phyloP scores from a whole-genome alignment of 2,329 filamentous ascomycete genomes.

The Monilinia laxa region DNA sequence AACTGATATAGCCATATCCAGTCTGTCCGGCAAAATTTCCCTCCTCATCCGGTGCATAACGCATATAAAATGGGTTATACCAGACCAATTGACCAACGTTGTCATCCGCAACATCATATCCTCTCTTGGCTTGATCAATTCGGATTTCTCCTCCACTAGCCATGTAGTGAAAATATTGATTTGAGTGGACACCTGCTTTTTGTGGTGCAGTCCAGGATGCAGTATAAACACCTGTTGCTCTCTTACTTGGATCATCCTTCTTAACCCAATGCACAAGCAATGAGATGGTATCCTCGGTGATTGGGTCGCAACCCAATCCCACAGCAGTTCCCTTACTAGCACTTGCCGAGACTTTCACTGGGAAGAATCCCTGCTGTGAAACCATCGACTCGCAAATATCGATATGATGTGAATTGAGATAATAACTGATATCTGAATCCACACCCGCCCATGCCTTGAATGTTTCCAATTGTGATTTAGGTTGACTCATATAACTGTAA shows the following conservation, averaged over 20 bases:
- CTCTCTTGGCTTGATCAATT: slow-evolving; percentile 89
- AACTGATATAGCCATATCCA: slow-evolving; percentile 90
- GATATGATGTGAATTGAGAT: slow-evolving; percentile 92
- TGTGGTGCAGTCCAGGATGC: slow-evolving; percentile 93
- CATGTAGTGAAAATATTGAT: slow-evolving; percentile 97
- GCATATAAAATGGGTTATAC: slow-evolving; percentile 96
- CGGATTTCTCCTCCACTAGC: slow-evolving; percentile 80
- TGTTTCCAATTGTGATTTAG: slow-evolving; percentile 38
- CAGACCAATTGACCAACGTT: slow-evolving; percentile 67
- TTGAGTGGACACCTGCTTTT: slow-evolving; percentile 90
- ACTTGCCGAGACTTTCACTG: slow-evolving; percentile 74
- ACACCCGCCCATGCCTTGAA: slow-evolving; percentile 61
- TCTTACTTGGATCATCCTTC: slow-evolving; percentile 64
- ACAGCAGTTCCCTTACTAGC: slow-evolving; percentile 78
- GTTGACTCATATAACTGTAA: slow-evolving; percentile 67
- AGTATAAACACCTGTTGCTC: slow-evolving; percentile 86
- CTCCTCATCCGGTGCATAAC: slow-evolving; percentile 89
- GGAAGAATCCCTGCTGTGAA: slow-evolving; percentile 66
- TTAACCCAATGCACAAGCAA: slow-evolving; percentile 86
- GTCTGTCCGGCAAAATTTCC: slow-evolving; percentile 90
- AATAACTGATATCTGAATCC: slow-evolving; percentile 93
- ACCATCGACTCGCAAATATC: slow-evolving; percentile 94
- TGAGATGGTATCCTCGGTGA: slow-evolving; percentile 92
- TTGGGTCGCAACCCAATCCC: slow-evolving; percentile 71
- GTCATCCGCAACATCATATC: slow-evolving; percentile 93